Base-by-base conservation (phyloP, 345 rosid genomes). In the sweet orange (Citrus sinensis) region DNA sequence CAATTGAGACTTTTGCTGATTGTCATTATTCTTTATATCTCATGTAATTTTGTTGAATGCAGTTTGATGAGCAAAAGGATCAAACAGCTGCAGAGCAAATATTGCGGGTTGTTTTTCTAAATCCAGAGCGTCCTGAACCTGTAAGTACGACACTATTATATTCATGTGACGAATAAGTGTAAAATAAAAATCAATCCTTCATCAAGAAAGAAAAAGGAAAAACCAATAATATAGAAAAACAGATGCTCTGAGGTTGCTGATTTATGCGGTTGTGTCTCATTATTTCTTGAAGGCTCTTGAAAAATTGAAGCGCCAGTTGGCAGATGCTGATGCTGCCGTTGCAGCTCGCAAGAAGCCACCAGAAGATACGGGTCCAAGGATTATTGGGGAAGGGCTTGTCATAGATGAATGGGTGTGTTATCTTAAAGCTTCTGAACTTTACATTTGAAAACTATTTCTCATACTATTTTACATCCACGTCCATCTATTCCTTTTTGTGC, bases 331-430 rank as follows among this genome's bases (percentile, higher is more conserved):
- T 83, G 94, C 97, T 63, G 96, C 92, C 4, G 86, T 92, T 24
- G 98, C 93, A 81, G 91, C 90, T 2, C 86, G 93, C 11, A 94
- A 92, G 87, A 94, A 92, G 66, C 96, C 98, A 67, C 90, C 89
- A 54, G 97, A 90, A 80, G 98, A 93, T 71, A 70, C 91, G 16
- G 97, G 97, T 68, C 94, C 98, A 14, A 90, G 78, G 87, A 85
- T 94, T 81, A 88, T 94, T 1, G 99, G 98, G 34, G 99, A 97
- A 89, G 99, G 99, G 67, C 98, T 97, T n/a, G 99, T 97, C 35
- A 93, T 97, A 64, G 99, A 97, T 83, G 98, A 97, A 89, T 97
- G 99, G 99, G 99, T 94, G 54, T 82, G 94, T 88, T 70, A 71
- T 24, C 60, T 40, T 25, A 29, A 71, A 40, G 27, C n/a, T 22